A percentile compares a stretch with the other conserved stretches of the same genome.
Conservation (phyloP, 371 early-diverging fungal genomes). For the Lichtheimia ramosa region DNA sequence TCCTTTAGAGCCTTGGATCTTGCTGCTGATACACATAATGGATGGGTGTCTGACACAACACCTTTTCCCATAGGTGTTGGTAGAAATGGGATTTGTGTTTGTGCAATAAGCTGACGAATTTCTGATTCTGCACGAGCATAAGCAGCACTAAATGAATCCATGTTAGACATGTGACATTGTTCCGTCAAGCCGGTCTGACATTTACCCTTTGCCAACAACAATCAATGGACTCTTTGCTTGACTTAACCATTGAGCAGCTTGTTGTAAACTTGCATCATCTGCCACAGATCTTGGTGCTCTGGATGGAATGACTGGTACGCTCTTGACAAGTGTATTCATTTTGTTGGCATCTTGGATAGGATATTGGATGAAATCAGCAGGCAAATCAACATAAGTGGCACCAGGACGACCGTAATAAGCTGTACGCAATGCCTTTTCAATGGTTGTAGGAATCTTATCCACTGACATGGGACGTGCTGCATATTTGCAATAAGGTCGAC, state of each 20-base stretch:
- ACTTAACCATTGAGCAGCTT: constrained; percentile 32
- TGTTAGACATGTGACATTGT: not conserved
- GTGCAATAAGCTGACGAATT: constrained; percentile 54
- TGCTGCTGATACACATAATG: constrained; percentile 70
- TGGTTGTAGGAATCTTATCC: constrained; percentile 52
- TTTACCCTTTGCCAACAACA: constrained; percentile 78
- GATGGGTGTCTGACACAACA: constrained; percentile 64
- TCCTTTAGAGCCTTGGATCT: constrained; percentile 64
- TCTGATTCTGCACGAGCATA: constrained; percentile 71
- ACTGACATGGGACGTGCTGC: constrained; percentile 56
- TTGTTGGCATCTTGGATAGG: constrained; percentile 23
- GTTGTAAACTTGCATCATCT: constrained; percentile 26
- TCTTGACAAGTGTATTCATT: constrained; percentile 16
- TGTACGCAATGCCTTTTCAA: constrained; percentile 61
- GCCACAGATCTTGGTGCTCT: constrained; percentile 49
- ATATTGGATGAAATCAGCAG: constrained; percentile 72
- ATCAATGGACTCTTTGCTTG: constrained; percentile 66
- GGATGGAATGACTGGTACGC: constrained; percentile 18
- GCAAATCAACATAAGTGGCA: constrained; percentile 73
- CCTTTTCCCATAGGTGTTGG: constrained; percentile 88
- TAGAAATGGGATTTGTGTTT: constrained; percentile 65
- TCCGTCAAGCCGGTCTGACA: not conserved
- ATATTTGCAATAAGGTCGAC: constrained; percentile 67
- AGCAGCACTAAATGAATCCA: constrained; percentile 49
- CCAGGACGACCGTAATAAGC: constrained; percentile 72